phyloP scores from a whole-genome alignment of 2,329 filamentous ascomycete genomes.

The Salinomyces thailandicus region DNA sequence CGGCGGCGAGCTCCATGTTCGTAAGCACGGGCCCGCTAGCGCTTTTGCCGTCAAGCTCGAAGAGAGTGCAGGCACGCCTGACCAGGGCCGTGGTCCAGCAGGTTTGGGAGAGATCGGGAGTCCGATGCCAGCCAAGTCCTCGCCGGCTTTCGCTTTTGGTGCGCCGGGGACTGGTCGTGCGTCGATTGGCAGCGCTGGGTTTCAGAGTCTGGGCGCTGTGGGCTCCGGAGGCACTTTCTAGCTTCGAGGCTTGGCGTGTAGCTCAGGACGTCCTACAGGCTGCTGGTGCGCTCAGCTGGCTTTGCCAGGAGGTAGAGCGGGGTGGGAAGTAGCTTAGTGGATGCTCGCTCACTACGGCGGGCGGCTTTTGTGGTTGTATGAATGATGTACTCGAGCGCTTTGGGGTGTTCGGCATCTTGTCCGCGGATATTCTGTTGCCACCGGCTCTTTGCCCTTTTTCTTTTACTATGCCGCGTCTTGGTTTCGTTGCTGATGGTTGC shows the following conservation, averaged over 20 bases:
- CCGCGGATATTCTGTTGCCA: no score
- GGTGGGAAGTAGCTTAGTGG: no score
- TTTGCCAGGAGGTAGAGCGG: no score
- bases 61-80: slow-evolving; percentile 19
- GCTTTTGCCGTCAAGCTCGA: slow-evolving; percentile 36
- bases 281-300: no score
- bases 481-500: no score
- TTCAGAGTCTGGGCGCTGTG: slow-evolving; percentile 19
- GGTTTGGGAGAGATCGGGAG: slow-evolving; percentile 40
- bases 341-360: no score
- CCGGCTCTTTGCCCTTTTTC: no score
- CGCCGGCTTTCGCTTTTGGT: slow-evolving; percentile 25
- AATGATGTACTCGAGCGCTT: no score
- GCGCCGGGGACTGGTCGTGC: slow-evolving; percentile 18
- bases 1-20: slow-evolving; percentile 73
- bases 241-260: not conserved
- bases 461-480: no score
- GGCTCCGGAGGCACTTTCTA: slow-evolving; percentile 4
- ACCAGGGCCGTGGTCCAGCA: slow-evolving; percentile 15
- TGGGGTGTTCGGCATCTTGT: no score
- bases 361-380: no score
- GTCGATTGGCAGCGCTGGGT: slow-evolving; percentile 7
- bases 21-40: slow-evolving; percentile 31
- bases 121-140: slow-evolving; percentile 34
- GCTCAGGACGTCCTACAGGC: no score